A percentile compares a stretch with the other conserved stretches of the same genome.
These are phyloP conservation scores for Blepharisma undulans DNA, from an alignment of 169 alveolate species.

Conservation along the genomic window DNA sequence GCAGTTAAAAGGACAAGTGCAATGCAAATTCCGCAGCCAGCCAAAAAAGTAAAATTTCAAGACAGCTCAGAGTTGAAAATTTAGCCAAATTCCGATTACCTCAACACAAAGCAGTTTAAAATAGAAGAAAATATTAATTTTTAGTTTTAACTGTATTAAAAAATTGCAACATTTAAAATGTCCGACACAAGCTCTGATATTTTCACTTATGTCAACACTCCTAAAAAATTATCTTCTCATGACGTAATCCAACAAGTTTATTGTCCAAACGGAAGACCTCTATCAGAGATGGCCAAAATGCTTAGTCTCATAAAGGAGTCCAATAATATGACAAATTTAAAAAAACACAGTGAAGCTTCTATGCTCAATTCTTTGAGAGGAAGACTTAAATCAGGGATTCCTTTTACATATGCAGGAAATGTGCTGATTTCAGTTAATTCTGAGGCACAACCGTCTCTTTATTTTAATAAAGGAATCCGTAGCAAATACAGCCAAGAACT, in stretches of 20 bases:
- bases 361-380: neutral
- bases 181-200: neutral
- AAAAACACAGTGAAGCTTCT: slow-evolving; percentile 21
- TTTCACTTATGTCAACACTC: neutral
- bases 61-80: neutral
- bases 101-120: neutral
- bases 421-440: slow-evolving; percentile 3
- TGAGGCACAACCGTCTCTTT: neutral
- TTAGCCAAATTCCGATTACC: neutral
- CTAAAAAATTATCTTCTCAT: neutral
- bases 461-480: neutral
- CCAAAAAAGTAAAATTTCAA: neutral
- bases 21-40: neutral
- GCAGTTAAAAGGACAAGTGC: neutral
- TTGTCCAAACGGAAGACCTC: neutral
- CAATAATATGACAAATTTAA: neutral
- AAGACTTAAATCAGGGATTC: neutral
- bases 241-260: neutral
- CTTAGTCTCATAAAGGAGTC: neutral
- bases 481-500: neutral
- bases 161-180: neutral
- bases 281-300: neutral
- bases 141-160: neutral
- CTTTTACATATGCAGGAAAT: neutral
- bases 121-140: neutral